Percentiles rank a stretch among this genome's conserved stretches.
Conservation (phyloP, 768 basidiomycete genomes). For the Lactarius indigo region DNA sequence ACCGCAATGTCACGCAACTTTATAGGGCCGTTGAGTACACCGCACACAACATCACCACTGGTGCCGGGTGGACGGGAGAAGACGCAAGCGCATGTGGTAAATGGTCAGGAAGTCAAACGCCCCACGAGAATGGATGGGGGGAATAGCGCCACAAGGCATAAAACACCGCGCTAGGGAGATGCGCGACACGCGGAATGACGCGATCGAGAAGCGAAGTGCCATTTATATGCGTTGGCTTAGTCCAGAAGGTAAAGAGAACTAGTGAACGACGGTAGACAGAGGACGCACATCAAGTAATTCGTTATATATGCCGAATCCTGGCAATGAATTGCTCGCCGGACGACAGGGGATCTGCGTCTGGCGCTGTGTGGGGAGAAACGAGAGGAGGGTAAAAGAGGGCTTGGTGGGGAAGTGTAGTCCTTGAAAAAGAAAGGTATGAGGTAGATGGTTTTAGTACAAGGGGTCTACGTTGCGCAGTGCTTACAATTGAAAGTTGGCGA, state of each 20-base stretch:
- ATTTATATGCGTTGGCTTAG: not conserved
- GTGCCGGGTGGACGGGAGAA: too few species aligned
- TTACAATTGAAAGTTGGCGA: too few species aligned
- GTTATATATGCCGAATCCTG: not conserved
- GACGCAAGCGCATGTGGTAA: too few species aligned
- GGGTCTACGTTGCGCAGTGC: too few species aligned
- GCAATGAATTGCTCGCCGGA: not conserved
- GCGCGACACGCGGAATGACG: not conserved
- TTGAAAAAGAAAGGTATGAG: too few species aligned
- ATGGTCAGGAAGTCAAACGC: not conserved
- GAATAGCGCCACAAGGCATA: not conserved
- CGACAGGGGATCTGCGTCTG: not conserved
- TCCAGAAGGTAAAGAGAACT: not conserved
- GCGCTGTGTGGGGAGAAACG: not conserved
- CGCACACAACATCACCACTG: not conserved
- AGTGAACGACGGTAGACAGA: not conserved
- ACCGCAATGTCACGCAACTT: too few species aligned
- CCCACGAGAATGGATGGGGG: not conserved
- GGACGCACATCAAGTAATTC: not conserved
- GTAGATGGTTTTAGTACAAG: too few species aligned
- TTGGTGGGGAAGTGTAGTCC: too few species aligned
- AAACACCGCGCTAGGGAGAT: not conserved
- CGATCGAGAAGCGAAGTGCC: not conserved
- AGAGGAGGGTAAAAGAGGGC: too few species aligned
- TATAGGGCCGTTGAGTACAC: too few species aligned